A percentile compares a stretch with the other conserved stretches of the same genome.
phyloP scores from a whole-genome alignment of 345 rosid genomes.

The Populus davidiana region DNA sequence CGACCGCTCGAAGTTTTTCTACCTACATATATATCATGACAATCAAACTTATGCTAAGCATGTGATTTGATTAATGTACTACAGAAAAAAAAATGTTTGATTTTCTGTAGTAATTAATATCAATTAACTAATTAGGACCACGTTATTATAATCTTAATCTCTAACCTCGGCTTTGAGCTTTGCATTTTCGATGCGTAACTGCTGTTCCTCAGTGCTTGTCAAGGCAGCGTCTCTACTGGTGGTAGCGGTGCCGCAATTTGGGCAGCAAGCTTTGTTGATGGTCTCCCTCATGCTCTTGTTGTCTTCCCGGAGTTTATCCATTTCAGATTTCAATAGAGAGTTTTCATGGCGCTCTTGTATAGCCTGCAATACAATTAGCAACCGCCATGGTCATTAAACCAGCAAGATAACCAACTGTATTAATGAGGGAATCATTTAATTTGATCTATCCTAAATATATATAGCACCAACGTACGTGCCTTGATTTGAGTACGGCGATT shows the following conservation, averaged over 20 bases:
- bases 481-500: conserved; percentile 96
- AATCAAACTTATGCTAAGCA: too few species aligned
- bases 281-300: conserved; percentile 85
- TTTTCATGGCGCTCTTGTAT: conserved; percentile 97
- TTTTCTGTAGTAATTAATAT: neutral
- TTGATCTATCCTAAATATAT: neutral
- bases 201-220: conserved; percentile 53
- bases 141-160: neutral
- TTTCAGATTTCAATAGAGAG: conserved; percentile 69
- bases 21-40: conserved; percentile 34
- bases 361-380: conserved; percentile 42
- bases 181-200: conserved; percentile 75
- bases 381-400: neutral
- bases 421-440: neutral
- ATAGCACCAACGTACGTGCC: conserved; percentile 28
- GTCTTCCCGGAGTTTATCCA: conserved; percentile 84
- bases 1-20: conserved; percentile 62
- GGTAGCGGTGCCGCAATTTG: conserved; percentile 69
- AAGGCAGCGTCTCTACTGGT: conserved; percentile 44
- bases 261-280: conserved; percentile 69
- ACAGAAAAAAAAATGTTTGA: neutral
- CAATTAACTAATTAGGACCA: neutral
- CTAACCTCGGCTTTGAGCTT: conserved; percentile 80
- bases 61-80: too few species aligned
- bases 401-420: neutral